Base-by-base conservation (phyloP, 192 early-diverging fungal species). In the Jimgerdemannia lactiflua region DNA sequence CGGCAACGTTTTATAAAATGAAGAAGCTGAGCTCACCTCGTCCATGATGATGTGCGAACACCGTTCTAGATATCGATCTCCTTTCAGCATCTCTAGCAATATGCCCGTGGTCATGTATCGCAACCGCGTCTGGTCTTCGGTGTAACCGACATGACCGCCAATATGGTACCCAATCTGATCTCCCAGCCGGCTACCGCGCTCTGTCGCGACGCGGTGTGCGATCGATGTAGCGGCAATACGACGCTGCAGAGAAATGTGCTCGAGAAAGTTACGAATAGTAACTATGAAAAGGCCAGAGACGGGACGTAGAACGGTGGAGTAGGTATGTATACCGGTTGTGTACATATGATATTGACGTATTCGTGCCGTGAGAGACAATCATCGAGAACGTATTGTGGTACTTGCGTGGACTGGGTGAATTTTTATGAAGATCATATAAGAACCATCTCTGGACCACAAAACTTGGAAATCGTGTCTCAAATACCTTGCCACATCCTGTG, bases 401-500 rank as follows among this genome's bases (percentile, higher is more conserved):
- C 78, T 73, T 79, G 78, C 3, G 78, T 79, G 29, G 75, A 77
- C 76, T 78, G 63, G n/a, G 41, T 20, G 65, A 39, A 29, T 29
- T 29, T 29, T 29, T 29, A 29, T 29, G 29, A 29, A 29, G 29
- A 29, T 29, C 0, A 29, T 29, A 29, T 10, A n/a, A 3, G 4
- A 71, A 17, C 10, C 39, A 42, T 11, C 59, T 63, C n/a, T 73
- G 9, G 29, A 42, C 19, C 18, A 14, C 67, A 18, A 68, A 68
- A 68, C 19, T 6, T 4, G 67, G 6, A 9, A 68, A 18, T 41
- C 19, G 19, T 68, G 67, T 4, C 67, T 10, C 40, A 14, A 20
- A 18, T 78, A 78, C 77, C 77, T 79, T 79, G 1, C 78, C 78
- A 42, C 78, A 79, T 18, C 78, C 78, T 3, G 78, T 79, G 40